Conservation (phyloP, 495 filamentous ascomycete species). For the Tricharina praecox region DNA sequence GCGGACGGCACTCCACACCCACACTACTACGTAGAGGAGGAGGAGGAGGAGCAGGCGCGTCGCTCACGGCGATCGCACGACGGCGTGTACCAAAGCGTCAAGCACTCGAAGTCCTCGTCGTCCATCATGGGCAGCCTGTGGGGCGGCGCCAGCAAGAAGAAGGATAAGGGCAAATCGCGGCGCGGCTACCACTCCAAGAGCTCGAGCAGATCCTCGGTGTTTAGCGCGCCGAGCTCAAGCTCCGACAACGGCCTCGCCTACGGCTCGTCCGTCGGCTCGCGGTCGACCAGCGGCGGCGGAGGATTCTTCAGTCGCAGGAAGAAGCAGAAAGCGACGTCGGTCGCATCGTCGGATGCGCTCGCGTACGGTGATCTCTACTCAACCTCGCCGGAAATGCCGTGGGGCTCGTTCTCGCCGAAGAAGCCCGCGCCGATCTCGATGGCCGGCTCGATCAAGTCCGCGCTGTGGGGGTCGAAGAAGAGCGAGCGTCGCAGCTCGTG, state of each 20-base stretch:
- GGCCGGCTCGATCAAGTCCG: constrained; percentile 5
- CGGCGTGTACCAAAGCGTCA: neutral
- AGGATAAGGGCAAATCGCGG: constrained; percentile 1
- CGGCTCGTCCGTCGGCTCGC: constrained; percentile 2
- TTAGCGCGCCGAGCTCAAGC: constrained; percentile 11
- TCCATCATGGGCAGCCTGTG: constrained; percentile 15
- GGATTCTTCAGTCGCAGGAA: constrained; percentile 9
- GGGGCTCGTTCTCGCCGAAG: constrained; percentile 12
- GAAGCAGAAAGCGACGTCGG: neutral
- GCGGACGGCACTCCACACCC: constrained; percentile 15
- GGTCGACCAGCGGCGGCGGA: neutral
- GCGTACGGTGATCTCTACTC: constrained; percentile 5
- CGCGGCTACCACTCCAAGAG: constrained; percentile 6
- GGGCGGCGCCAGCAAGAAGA: constrained; percentile 4
- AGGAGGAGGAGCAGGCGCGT: no score
- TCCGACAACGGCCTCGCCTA: constrained; percentile 14
- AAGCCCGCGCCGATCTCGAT: constrained; percentile 9
- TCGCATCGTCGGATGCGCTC: constrained; percentile 1
- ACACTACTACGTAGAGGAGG: constrained; percentile 6
- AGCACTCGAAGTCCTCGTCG: constrained; percentile 7
- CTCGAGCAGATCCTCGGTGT: constrained; percentile 10
- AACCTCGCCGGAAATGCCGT: constrained; percentile 3
- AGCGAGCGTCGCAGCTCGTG: constrained; percentile 7
- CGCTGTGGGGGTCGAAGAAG: constrained; percentile 8
- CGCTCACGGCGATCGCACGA: neutral